Evolutionary conservation across 1,284 basidiomycete species (phyloP).

Genomic region (Tilletia indica): DNA sequence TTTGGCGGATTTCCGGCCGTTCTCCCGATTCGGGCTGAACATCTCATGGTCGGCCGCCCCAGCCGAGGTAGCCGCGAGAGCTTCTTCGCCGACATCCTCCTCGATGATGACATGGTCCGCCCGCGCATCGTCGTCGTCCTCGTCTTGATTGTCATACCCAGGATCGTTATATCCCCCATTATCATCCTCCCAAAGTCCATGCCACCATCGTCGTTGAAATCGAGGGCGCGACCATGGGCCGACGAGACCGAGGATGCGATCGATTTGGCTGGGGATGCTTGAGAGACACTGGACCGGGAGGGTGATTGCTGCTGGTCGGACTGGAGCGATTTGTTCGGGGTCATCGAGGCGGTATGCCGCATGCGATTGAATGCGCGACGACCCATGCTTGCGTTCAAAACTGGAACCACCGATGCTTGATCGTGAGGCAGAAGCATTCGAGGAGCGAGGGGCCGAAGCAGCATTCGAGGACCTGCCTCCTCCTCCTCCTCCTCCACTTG

Average conservation of each 20-base stretch:
- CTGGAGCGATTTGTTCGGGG: background rate
- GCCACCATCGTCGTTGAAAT: slow-evolving; percentile 18
- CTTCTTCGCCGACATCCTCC: slow-evolving; percentile 18
- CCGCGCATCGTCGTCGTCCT: slow-evolving; percentile 24
- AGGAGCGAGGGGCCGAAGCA: background rate
- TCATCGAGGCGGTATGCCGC: background rate
- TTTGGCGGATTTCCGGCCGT: background rate
- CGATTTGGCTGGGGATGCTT: background rate
- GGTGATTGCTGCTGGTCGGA: background rate
- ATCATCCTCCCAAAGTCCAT: background rate
- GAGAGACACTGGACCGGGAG: background rate
- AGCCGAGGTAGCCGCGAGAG: background rate
- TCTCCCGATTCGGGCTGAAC: slow-evolving; percentile 19
- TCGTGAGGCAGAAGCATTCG: background rate
- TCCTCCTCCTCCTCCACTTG: too few relatives aligned
- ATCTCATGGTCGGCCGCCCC: background rate
- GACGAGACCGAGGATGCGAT: background rate
- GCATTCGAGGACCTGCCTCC: too few relatives aligned
- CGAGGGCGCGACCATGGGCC: background rate
- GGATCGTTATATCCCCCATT: background rate
- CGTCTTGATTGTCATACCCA: slow-evolving; percentile 12
- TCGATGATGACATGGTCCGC: slow-evolving; percentile 19
- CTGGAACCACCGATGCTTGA: background rate
- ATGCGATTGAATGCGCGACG: slow-evolving; percentile 2
- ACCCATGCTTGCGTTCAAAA: background rate